phyloP scores from a whole-genome alignment of 2,329 filamentous ascomycete species.

The Hymenoscyphus fructigenus region DNA sequence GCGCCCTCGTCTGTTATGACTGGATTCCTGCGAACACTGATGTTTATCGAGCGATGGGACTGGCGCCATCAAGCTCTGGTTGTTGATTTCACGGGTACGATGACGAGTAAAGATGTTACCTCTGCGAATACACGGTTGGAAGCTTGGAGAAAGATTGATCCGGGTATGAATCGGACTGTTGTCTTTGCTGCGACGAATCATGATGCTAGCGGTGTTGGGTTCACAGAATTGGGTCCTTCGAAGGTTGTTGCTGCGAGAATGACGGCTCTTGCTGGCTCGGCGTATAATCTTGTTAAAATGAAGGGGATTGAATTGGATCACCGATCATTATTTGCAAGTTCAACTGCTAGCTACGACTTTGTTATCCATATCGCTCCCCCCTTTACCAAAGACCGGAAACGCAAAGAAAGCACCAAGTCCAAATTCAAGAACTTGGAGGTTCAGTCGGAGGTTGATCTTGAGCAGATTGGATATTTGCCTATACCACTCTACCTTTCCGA shows the following conservation, averaged over 20 bases:
- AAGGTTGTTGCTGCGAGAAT: constrained; percentile 84
- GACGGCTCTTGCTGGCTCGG: constrained; percentile 77
- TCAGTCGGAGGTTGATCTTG: constrained; percentile 44
- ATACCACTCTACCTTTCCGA: constrained; percentile 64
- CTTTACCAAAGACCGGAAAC: constrained; percentile 37
- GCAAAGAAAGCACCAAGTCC: constrained; percentile 41
- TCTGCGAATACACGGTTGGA: constrained; percentile 71
- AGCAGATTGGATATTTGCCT: constrained; percentile 57
- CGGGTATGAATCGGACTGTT: constrained; percentile 78
- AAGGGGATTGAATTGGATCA: constrained; percentile 54
- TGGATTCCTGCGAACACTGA: constrained; percentile 78
- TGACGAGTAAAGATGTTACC: constrained; percentile 60
- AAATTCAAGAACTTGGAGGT: constrained; percentile 81
- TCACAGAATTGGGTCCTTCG: constrained; percentile 72
- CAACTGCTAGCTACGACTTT: constrained; percentile 79
- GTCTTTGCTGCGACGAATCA: constrained; percentile 79
- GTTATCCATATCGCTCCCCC: constrained; percentile 62
- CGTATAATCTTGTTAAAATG: constrained; percentile 59
- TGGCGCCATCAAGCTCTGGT: constrained; percentile 84
- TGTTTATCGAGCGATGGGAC: constrained; percentile 84
- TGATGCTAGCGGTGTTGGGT: constrained; percentile 75
- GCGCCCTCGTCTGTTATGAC: constrained; percentile 73
- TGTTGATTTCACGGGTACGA: constrained; percentile 68
- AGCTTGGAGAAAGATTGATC: constrained; percentile 85
- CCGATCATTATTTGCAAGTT: constrained; percentile 67